Conservation (phyloP, 2,329 filamentous ascomycete species). For the Paecilomyces niveus region DNA sequence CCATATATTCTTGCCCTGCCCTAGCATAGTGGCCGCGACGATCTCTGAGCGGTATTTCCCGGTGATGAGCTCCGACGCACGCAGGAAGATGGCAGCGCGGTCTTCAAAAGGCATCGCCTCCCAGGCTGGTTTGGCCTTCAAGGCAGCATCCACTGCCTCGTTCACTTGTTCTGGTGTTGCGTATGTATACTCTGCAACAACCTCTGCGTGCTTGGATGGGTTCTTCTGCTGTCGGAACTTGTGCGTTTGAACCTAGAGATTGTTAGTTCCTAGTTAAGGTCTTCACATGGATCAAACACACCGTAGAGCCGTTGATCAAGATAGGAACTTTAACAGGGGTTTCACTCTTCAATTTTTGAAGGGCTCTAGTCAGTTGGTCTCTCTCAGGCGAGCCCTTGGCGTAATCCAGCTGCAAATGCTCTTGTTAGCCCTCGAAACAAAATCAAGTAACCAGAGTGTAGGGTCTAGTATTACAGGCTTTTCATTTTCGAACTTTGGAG, state of each 20-base stretch:
- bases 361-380: not conserved
- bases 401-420: not conserved
- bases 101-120: conserved; percentile 79
- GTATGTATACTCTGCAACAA: conserved; percentile 74
- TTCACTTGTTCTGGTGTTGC: conserved; percentile 68
- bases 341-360: not conserved
- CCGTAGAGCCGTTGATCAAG: not conserved
- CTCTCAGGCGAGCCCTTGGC: not conserved
- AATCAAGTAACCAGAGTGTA: not conserved
- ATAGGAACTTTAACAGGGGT: not conserved
- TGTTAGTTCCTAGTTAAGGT: not conserved
- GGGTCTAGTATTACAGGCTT: not conserved
- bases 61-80: conserved; percentile 80
- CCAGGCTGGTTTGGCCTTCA: conserved; percentile 77
- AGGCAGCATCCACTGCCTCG: conserved; percentile 70
- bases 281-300: not conserved
- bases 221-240: conserved; percentile 20
- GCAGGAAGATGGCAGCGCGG: conserved; percentile 83
- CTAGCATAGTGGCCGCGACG: conserved; percentile 89
- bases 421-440: not conserved
- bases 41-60: conserved; percentile 91
- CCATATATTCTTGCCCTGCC: conserved; percentile 96
- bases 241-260: not conserved
- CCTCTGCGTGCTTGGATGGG: conserved; percentile 34
- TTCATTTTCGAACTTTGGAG: not conserved